A percentile compares a stretch with the other conserved stretches of the same genome.
Conservation (phyloP, 805 yeast species). For the Candida insectorum region DNA sequence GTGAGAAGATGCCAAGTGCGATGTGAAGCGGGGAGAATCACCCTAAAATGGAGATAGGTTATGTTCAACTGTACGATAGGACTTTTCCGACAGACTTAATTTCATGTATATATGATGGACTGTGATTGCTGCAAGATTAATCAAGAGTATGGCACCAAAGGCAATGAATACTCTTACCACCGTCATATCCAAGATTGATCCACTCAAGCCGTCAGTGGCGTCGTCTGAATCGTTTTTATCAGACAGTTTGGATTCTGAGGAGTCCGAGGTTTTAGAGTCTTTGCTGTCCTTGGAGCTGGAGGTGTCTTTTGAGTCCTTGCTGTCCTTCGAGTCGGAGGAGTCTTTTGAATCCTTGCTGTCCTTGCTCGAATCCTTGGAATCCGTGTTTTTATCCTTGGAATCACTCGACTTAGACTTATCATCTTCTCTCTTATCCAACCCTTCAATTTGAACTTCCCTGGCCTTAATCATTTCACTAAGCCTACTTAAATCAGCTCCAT, state of each 20-base stretch:
- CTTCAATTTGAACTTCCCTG: constrained; percentile 1
- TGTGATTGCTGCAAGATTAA: constrained; percentile 34
- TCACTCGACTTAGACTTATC: constrained; percentile 3
- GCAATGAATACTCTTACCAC: constrained; percentile 33
- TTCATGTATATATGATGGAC: constrained; percentile 36
- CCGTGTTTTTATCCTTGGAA: constrained; percentile 5
- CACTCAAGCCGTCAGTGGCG: not conserved
- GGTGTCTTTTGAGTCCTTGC: constrained; percentile 1
- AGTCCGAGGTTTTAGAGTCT: too few species aligned
- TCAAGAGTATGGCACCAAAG: constrained; percentile 28
- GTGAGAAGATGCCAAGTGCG: too few species aligned
- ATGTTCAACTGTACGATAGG: constrained; percentile 34
- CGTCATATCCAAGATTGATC: constrained; percentile 9
- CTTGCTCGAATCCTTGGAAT: not conserved
- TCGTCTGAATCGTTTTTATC: too few species aligned
- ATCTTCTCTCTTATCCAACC: constrained; percentile 1
- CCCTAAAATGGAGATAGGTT: constrained; percentile 34
- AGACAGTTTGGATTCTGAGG: too few species aligned
- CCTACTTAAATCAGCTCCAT: constrained; percentile 1
- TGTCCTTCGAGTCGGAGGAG: too few species aligned
- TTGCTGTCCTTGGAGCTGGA: not conserved
- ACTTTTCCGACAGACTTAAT: constrained; percentile 22
- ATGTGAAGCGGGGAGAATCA: too few species aligned
- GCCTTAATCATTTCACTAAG: constrained; percentile 1
- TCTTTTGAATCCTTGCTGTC: not conserved